A percentile compares a stretch with the other conserved stretches of the same genome.
These are phyloP conservation scores for Botrytis hyacinthi DNA, from an alignment of 2,329 filamentous ascomycete genomes.

Conservation along the genomic window DNA sequence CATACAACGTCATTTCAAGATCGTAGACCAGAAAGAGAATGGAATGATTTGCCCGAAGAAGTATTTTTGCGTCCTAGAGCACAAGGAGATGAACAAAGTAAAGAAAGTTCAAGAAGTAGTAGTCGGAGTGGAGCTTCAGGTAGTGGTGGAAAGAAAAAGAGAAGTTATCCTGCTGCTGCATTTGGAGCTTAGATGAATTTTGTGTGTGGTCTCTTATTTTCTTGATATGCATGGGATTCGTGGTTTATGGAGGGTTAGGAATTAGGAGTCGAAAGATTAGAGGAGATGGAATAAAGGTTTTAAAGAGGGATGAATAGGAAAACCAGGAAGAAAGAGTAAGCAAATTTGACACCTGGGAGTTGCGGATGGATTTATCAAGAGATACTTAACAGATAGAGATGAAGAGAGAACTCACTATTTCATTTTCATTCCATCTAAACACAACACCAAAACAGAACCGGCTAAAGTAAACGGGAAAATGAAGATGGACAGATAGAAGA, in stretches of 20 bases:
- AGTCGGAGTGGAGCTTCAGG: slow-evolving; percentile 44
- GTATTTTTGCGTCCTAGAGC: slow-evolving; percentile 43
- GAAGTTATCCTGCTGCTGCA: slow-evolving; percentile 60
- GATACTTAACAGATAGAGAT: background rate
- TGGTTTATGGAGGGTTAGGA: background rate
- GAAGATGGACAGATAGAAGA: background rate
- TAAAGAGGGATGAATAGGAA: background rate
- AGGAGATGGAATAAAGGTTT: background rate
- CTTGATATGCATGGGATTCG: background rate
- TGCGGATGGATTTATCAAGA: background rate
- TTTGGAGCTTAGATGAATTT: slow-evolving; percentile 44
- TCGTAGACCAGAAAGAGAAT: slow-evolving; percentile 57
- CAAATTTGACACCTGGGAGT: background rate
- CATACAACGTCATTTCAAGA: slow-evolving; percentile 54
- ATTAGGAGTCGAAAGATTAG: background rate
- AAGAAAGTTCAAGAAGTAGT: slow-evolving; percentile 55
- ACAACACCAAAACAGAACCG: background rate
- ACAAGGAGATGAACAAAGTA: slow-evolving; percentile 32
- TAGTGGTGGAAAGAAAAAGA: slow-evolving; percentile 53
- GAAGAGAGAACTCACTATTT: background rate
- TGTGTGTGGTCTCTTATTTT: background rate
- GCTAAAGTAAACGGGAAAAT: background rate
- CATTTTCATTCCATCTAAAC: background rate
- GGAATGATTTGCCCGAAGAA: slow-evolving; percentile 64
- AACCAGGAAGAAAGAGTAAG: background rate